These are phyloP conservation scores for Leccinum brunneo-olivaceum DNA, from an alignment of 1,284 basidiomycete genomes.

Conservation along the genomic window DNA sequence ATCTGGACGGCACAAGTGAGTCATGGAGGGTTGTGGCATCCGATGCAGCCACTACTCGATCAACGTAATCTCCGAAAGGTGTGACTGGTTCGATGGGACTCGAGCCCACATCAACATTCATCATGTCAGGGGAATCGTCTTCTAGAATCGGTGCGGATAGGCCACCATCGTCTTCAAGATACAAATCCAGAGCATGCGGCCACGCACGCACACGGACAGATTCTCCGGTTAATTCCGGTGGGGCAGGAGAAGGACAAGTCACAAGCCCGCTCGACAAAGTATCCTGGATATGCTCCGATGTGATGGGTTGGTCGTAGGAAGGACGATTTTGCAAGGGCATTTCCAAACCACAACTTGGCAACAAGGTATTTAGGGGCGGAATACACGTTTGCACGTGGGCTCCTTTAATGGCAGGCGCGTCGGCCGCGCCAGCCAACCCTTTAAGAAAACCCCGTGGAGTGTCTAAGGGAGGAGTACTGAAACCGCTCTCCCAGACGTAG, in stretches of 20 bases:
- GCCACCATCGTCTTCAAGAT: constrained; percentile 36
- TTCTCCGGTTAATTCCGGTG: constrained; percentile 11
- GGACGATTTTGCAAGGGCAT: constrained; percentile 12
- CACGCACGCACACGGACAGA: constrained; percentile 11
- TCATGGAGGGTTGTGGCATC: constrained; percentile 21
- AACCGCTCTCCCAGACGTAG: constrained; percentile 56
- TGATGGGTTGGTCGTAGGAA: constrained; percentile 37
- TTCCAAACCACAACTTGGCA: constrained; percentile 17
- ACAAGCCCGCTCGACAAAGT: constrained; percentile 19
- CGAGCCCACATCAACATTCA: constrained; percentile 45
- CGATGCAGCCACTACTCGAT: constrained; percentile 54
- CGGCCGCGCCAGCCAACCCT: constrained; percentile 65
- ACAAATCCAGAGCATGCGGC: constrained; percentile 17
- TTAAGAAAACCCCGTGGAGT: constrained; percentile 50
- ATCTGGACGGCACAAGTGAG: too few relatives aligned
- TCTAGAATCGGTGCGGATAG: constrained; percentile 60
- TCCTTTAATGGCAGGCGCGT: constrained; percentile 79
- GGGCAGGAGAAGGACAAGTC: constrained; percentile 9
- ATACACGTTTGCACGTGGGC: constrained; percentile 70
- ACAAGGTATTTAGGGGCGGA: constrained; percentile 57
- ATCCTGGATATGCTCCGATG: constrained; percentile 21
- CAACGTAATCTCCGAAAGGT: constrained; percentile 68
- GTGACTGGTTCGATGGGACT: constrained; percentile 69
- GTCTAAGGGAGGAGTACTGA: constrained; percentile 7
- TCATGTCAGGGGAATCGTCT: constrained; percentile 55